Evolutionary conservation across 2,329 filamentous ascomycete genomes (phyloP), one percentile per base, ranked within the genome.

Genomic region (Diplocarpon mali): DNA sequence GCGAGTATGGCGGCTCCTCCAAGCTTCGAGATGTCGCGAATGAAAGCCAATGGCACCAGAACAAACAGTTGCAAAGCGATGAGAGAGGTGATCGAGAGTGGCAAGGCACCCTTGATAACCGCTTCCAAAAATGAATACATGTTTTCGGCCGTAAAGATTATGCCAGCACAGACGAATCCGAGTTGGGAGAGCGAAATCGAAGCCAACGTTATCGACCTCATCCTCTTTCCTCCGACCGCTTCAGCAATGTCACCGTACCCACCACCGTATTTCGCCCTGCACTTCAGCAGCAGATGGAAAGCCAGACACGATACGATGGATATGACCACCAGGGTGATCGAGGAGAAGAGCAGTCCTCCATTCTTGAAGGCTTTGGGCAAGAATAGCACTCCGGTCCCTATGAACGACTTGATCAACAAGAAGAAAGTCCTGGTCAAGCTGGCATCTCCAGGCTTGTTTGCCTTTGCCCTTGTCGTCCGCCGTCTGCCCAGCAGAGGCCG

Each of bases 201-300:
- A 15, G 74, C 73, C 50, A 96, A 76, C 59, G 96, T 95, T 59
- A 94, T 67, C 51, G 75, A 78, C 45, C 88, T 76, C 81, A 96
- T 83, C 72, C 82, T 87, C 52, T 81, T 83, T 49, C 90, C 90
- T 62, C 89, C 96, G 27, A 96, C 73, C 31, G 85, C 78, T 38
- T 85, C 87, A 40, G 90, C 90, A 67, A 96, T 93, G 59, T 95
- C 90, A 64, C 90, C 90, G 66, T 95, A 96, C 1, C 89, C 95
- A 17, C 85, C 87, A 35, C 50, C 50, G 28, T 51, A 49, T 31
- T 47, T 44, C 16, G 42, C 40, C 86, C 83, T 31, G 95, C 76
- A 62, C 79, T 83, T 42, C 92, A 70, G 35, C 87, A 82, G 2
- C 85, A 90, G 47, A 80, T 81, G 51, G 94, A 87, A 37, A 95